Evolutionary conservation across 2,329 filamentous ascomycete species (phyloP).

Genomic region (Aspergillus pseudonomiae): DNA sequence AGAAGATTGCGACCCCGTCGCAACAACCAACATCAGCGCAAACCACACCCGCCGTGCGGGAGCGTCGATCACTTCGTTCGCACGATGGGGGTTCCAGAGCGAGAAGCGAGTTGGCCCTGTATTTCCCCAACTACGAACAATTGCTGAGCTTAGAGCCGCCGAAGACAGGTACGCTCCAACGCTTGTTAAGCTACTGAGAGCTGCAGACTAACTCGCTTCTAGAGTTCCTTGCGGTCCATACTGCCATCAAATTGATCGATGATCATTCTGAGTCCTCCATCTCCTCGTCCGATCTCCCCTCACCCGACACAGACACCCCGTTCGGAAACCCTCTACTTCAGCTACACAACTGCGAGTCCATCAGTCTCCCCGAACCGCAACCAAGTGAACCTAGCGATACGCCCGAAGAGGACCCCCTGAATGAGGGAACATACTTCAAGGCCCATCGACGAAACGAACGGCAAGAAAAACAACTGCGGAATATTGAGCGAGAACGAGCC

Average conservation of each 20-base stretch:
- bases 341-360: slow-evolving; percentile 41
- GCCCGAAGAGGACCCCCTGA: slow-evolving; percentile 56
- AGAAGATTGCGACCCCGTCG: neutral
- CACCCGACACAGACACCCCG: slow-evolving; percentile 26
- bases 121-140: slow-evolving; percentile 94
- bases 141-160: slow-evolving; percentile 83
- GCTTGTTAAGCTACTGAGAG: neutral
- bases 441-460: slow-evolving; percentile 64
- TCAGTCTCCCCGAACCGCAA: slow-evolving; percentile 21
- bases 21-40: slow-evolving; percentile 3
- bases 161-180: slow-evolving; percentile 64
- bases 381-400: neutral
- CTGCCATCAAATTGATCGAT: slow-evolving; percentile 72
- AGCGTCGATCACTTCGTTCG: slow-evolving; percentile 76
- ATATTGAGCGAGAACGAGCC: slow-evolving; percentile 67
- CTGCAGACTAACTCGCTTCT: slow-evolving; percentile 1
- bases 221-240: slow-evolving; percentile 76
- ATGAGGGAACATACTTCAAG: slow-evolving; percentile 59
- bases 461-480: slow-evolving; percentile 69
- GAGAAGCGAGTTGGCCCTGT: slow-evolving; percentile 88
- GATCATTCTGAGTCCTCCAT: slow-evolving; percentile 45
- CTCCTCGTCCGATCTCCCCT: slow-evolving; percentile 21
- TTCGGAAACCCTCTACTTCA: slow-evolving; percentile 42
- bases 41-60: slow-evolving; percentile 10
- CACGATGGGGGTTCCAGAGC: slow-evolving; percentile 79